Evolutionary conservation across 495 filamentous ascomycete genomes (phyloP).

Genomic region (Penicillium herquei): DNA sequence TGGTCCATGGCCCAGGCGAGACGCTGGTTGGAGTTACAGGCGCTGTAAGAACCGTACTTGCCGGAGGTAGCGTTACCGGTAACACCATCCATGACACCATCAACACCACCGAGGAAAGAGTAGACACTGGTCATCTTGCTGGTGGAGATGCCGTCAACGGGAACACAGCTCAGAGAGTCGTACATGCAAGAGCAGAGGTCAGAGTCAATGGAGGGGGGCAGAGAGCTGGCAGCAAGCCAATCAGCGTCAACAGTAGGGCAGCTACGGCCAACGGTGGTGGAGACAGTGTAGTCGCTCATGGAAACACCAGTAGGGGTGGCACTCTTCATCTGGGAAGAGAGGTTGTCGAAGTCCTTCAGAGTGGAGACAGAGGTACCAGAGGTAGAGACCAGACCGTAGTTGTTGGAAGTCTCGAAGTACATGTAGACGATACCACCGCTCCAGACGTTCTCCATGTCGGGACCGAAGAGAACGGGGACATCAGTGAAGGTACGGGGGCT

Average conservation of each 20-base stretch:
- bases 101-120: conserved; percentile 63
- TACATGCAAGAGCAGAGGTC: conserved; percentile 86
- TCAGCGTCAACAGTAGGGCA: conserved; percentile 66
- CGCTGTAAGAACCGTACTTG: conserved; percentile 82
- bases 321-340: conserved; percentile 68
- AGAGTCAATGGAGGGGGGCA: conserved; percentile 83
- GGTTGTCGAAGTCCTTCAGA: conserved; percentile 70
- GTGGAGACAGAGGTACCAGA: conserved; percentile 54
- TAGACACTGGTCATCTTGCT: conserved; percentile 67
- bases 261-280: conserved; percentile 64
- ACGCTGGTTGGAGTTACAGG: conserved; percentile 77
- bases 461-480: conserved; percentile 74
- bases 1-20: conserved; percentile 78
- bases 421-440: conserved; percentile 97
- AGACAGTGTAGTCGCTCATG: conserved; percentile 61
- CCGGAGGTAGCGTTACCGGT: conserved; percentile 64
- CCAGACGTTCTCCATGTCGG: conserved; percentile 81
- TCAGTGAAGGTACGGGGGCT: conserved; percentile 81
- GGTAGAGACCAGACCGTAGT: conserved; percentile 81
- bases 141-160: conserved; percentile 49
- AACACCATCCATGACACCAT: conserved; percentile 68
- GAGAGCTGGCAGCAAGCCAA: conserved; percentile 69
- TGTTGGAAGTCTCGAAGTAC: conserved; percentile 90
- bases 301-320: conserved; percentile 64
- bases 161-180: conserved; percentile 66